phyloP scores from a whole-genome alignment of 2,329 filamentous ascomycete species.

The Xylariaceae sp. region DNA sequence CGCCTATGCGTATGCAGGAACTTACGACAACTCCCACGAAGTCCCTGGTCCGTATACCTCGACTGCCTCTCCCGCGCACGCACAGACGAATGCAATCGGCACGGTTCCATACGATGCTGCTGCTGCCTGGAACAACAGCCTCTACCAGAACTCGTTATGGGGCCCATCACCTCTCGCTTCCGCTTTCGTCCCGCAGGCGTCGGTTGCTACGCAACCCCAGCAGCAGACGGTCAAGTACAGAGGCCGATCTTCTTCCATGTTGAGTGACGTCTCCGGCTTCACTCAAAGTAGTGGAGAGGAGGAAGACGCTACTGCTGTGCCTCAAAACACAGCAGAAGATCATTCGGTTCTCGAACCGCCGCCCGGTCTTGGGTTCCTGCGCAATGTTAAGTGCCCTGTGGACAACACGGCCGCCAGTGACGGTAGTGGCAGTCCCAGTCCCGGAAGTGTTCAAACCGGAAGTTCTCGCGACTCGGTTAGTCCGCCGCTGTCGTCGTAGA shows the following conservation, averaged over 20 bases:
- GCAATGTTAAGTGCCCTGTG: constrained; percentile 26
- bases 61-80: constrained; percentile 18
- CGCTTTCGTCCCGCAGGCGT: constrained; percentile 34
- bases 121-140: constrained; percentile 31
- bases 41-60: constrained; percentile 22
- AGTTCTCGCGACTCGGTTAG: constrained; percentile 49
- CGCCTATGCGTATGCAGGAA: constrained; percentile 31
- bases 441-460: constrained; percentile 44
- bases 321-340: constrained; percentile 17
- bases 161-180: constrained; percentile 35
- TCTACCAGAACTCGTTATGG: constrained; percentile 32
- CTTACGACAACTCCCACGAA: constrained; percentile 29
- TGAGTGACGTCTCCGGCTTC: constrained; percentile 62
- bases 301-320: constrained; percentile 31
- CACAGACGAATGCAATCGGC: constrained; percentile 17
- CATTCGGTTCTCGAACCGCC: constrained; percentile 23
- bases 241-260: constrained; percentile 61
- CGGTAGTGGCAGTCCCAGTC: constrained; percentile 36
- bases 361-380: constrained; percentile 27
- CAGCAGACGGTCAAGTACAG: constrained; percentile 38
- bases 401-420: constrained; percentile 33
- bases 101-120: constrained; percentile 27
- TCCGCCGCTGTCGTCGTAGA: constrained; percentile 32
- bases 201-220: constrained; percentile 31
- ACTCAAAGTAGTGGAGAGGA: constrained; percentile 57